Percentiles rank a stretch among this genome's conserved stretches.
phyloP scores from a whole-genome alignment of 768 basidiomycete genomes.

The Macrolepiota albuminosa region DNA sequence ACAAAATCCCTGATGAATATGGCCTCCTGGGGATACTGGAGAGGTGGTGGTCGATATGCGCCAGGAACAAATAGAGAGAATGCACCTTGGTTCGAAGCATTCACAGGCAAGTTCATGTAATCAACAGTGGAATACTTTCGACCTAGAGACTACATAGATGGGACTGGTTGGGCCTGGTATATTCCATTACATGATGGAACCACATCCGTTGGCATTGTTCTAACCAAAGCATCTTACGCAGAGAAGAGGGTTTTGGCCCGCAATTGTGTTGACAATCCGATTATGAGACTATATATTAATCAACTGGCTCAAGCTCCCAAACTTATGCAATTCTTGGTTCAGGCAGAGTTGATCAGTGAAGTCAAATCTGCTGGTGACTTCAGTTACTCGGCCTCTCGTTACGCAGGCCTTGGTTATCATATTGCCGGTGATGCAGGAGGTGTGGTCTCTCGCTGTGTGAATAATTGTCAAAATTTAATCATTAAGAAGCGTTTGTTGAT shows the following conservation, averaged over 20 bases:
- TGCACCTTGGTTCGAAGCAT: conserved; percentile 50
- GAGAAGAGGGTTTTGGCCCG: conserved; percentile 24
- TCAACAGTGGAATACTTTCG: neutral
- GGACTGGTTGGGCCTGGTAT: conserved; percentile 53
- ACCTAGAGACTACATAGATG: conserved; percentile 27
- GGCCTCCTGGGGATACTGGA: conserved; percentile 70
- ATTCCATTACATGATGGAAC: conserved; percentile 50
- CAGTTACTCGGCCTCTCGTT: neutral
- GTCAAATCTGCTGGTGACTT: conserved; percentile 13
- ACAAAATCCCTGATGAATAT: conserved; percentile 52
- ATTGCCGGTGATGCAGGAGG: conserved; percentile 38
- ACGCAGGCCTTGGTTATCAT: neutral
- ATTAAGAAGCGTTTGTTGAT: conserved; percentile 36
- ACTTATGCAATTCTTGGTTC: neutral
- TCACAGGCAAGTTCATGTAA: conserved; percentile 35
- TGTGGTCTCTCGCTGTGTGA: conserved; percentile 17
- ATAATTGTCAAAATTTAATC: neutral
- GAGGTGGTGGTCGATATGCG: conserved; percentile 38
- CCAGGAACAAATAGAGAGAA: conserved; percentile 36
- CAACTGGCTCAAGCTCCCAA: conserved; percentile 8
- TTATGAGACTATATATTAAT: conserved; percentile 31
- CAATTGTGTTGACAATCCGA: conserved; percentile 16
- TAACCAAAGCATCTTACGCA: conserved; percentile 32
- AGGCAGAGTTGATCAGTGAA: conserved; percentile 23
- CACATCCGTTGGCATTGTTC: conserved; percentile 46